Evolutionary conservation across 2,329 filamentous ascomycete species (phyloP).

Genomic region (Seiridium unicorne): DNA sequence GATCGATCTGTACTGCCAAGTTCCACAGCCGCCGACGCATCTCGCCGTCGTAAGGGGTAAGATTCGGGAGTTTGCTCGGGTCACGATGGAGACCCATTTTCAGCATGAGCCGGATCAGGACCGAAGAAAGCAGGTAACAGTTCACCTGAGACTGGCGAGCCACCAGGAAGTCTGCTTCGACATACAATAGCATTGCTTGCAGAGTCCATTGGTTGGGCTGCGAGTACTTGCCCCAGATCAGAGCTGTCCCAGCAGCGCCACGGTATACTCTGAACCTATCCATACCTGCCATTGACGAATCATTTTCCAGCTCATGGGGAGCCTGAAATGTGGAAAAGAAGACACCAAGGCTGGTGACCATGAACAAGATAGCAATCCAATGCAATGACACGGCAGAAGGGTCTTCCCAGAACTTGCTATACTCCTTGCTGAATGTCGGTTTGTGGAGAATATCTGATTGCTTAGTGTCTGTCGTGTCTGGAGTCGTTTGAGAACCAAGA

Average conservation of each 20-base stretch:
- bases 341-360: conserved; percentile 40
- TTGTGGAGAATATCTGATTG: conserved; percentile 49
- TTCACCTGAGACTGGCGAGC: conserved; percentile 50
- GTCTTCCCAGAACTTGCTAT: conserved; percentile 48
- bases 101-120: conserved; percentile 52
- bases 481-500: too few species aligned
- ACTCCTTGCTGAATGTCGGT: conserved; percentile 51
- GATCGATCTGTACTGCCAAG: conserved; percentile 56
- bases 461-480: background rate
- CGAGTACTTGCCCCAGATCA: conserved; percentile 49
- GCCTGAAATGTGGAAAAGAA: conserved; percentile 43
- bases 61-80: conserved; percentile 46
- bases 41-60: conserved; percentile 52
- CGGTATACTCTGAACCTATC: conserved; percentile 49
- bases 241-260: conserved; percentile 48
- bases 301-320: conserved; percentile 40
- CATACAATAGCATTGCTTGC: conserved; percentile 49
- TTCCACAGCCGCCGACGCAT: conserved; percentile 55
- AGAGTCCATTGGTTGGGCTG: conserved; percentile 47
- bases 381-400: conserved; percentile 35
- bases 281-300: conserved; percentile 36
- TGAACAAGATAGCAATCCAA: conserved; percentile 52
- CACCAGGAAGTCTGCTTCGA: conserved; percentile 52
- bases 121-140: conserved; percentile 51
- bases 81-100: conserved; percentile 60